These are phyloP conservation scores for Lumnitzera littorea DNA, from an alignment of 345 rosid species.

Conservation along the genomic window DNA sequence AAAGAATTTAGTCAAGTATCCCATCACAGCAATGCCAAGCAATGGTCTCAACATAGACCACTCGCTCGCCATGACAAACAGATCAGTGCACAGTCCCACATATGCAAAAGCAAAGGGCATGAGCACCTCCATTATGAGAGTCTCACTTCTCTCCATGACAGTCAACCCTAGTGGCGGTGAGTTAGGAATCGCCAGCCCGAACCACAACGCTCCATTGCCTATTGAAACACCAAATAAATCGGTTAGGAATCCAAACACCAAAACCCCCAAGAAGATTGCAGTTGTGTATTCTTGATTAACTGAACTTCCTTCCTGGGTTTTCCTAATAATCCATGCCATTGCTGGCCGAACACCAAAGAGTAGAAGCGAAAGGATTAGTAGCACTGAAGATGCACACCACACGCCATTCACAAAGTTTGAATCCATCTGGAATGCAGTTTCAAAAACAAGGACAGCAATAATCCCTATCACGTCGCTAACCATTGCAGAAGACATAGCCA, in stretches of 20 bases:
- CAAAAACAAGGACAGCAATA: conserved; percentile 19
- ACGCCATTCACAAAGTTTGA: conserved; percentile 5
- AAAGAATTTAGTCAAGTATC: conserved; percentile 32
- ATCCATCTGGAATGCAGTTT: conserved; percentile 35
- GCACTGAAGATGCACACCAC: conserved; percentile 23
- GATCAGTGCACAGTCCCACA: conserved; percentile 47
- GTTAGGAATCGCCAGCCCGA: conserved; percentile 55
- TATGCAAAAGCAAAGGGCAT: conserved; percentile 53
- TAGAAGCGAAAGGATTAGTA: conserved; percentile 14
- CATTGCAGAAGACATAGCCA: conserved; percentile 41
- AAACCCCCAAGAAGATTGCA: conserved; percentile 35
- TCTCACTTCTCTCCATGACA: conserved; percentile 40
- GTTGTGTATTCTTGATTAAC: conserved; percentile 38
- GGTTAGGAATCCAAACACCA: conserved; percentile 39
- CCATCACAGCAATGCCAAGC: conserved; percentile 24
- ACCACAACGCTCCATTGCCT: conserved; percentile 55
- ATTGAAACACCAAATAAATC: conserved; percentile 66
- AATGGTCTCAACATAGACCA: conserved; percentile 50
- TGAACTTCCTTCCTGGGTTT: conserved; percentile 49
- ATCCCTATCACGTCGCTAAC: conserved; percentile 33
- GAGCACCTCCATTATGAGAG: conserved; percentile 39
- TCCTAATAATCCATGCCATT: conserved; percentile 36
- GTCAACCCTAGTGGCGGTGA: conserved; percentile 63
- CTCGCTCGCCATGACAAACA: conserved; percentile 17
- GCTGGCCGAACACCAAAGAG: conserved; percentile 16